Evolutionary conservation across 371 early-diverging fungal genomes (phyloP).

Genomic region (Encephalitozoon cuniculi): DNA sequence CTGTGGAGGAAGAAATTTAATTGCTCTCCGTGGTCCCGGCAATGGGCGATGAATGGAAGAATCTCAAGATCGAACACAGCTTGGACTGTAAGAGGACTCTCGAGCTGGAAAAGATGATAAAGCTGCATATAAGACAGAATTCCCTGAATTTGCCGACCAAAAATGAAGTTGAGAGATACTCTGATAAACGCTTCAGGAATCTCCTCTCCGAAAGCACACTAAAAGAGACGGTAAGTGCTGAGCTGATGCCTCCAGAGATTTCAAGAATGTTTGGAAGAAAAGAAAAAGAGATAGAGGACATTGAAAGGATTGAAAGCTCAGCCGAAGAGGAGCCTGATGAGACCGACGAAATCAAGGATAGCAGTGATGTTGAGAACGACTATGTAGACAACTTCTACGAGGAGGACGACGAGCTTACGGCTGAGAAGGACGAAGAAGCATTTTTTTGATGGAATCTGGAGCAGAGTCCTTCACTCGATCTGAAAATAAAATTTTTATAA

Average conservation of each 20-base stretch:
- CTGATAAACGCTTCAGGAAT: conserved; percentile 32
- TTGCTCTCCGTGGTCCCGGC: not conserved
- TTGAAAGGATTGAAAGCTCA: conserved; percentile 8
- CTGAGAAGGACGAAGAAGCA: not conserved
- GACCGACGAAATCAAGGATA: not conserved
- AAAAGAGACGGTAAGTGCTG: not conserved
- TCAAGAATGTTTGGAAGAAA: not conserved
- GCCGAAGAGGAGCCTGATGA: not conserved
- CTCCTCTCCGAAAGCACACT: not conserved
- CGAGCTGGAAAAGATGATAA: conserved; percentile 25
- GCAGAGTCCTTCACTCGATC: no score
- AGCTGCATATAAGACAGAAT: conserved; percentile 21
- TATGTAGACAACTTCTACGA: not conserved
- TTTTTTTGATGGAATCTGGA: not conserved
- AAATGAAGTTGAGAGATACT: conserved; percentile 36
- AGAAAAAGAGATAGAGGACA: conserved; percentile 9
- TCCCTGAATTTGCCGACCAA: conserved; percentile 23
- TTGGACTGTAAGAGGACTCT: not conserved
- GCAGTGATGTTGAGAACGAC: conserved; percentile 4
- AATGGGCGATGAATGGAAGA: not conserved
- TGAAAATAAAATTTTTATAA: not conserved
- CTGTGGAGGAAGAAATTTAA: no score
- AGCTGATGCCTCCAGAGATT: conserved; percentile 19
- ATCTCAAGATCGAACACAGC: not conserved
- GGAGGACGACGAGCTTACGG: not conserved